A percentile compares a stretch with the other conserved stretches of the same genome.
phyloP scores from a whole-genome alignment of 495 filamentous ascomycete genomes.

The Diplogelasinospora grovesii region DNA sequence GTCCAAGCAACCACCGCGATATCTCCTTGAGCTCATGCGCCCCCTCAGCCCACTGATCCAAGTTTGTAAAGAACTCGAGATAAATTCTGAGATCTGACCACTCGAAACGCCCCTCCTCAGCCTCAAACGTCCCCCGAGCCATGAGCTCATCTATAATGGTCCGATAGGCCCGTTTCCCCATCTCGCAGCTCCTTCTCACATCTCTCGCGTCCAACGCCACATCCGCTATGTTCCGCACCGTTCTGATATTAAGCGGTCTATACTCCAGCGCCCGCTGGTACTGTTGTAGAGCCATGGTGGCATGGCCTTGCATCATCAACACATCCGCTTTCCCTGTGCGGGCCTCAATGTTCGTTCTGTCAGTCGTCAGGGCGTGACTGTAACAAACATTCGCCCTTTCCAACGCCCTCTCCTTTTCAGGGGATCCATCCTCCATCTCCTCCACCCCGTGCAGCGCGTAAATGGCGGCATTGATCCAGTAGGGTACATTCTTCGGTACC shows the following conservation, averaged over 20 bases:
- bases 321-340: conserved; percentile 27
- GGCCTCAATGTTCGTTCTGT: conserved; percentile 47
- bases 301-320: conserved; percentile 40
- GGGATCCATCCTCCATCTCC: conserved; percentile 47
- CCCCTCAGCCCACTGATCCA: conserved; percentile 55
- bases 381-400: conserved; percentile 62
- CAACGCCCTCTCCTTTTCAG: conserved; percentile 38
- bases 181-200: conserved; percentile 30
- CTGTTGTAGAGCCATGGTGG: conserved; percentile 50
- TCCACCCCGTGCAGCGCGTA: conserved; percentile 51
- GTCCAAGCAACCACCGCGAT: conserved; percentile 74
- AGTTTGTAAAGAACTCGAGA: conserved; percentile 64
- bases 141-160: conserved; percentile 50
- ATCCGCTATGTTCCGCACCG: conserved; percentile 59
- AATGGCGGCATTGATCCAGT: conserved; percentile 64
- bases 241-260: conserved; percentile 51
- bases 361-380: conserved; percentile 57
- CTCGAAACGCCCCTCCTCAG: conserved; percentile 49
- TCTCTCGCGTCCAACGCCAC: conserved; percentile 55
- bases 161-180: conserved; percentile 56
- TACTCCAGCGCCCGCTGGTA: conserved; percentile 58
- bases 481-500: conserved; percentile 55
- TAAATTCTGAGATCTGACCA: conserved; percentile 86
- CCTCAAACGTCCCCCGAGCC: conserved; percentile 30
- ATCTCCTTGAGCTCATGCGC: conserved; percentile 61